Evolutionary conservation across 2,329 filamentous ascomycete species (phyloP), one percentile per base, ranked within the genome.

Genomic region (Fusarium nematophilum): DNA sequence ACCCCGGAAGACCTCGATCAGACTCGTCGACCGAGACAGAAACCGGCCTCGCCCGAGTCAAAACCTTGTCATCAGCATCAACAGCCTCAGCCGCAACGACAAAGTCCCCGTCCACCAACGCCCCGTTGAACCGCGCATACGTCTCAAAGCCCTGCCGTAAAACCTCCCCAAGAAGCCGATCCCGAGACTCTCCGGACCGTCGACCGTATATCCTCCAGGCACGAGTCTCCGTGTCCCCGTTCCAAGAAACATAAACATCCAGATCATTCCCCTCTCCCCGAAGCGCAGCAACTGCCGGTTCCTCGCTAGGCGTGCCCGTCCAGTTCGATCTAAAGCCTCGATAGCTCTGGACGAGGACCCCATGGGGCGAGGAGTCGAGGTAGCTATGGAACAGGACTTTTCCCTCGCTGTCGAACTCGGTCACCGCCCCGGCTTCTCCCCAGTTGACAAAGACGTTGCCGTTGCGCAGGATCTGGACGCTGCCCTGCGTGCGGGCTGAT

Each of bases 371-470:
- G 1, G 37, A 34, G 45, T 77, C 77, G 29, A 85, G 73, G 62
- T 82, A 81, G 6, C 75, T 76, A 53, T 86, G 81, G 73, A 85
- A 84, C 11, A 87, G 69, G 5, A 79, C 67, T 3, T 75, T 72
- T 8, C 83, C 84, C 14, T 80, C 76, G 2, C 72, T 59, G 1
- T 72, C 73, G 62, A 82, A 78, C 62, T 81, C 81, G 2, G 79
- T 83, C 15, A 83, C 61, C 4, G 78, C 78, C 0, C 80, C 80
- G 17, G 76, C 77, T 0, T 77, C 78, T 2, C 86, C 85, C 85
- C 85, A 88, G 61, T 83, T 83, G 40, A 87, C 79, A 30, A 87
- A 72, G 6, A 79, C 79, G 53, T 85, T 82, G 29, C 81, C 81
- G 49, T 80, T 80, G 0, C 81, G 78, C 0, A 88, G 76, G 6